Evolutionary conservation across 1,284 basidiomycete species (phyloP), one percentile per base, ranked within the genome.

Genomic region (Exobasidium rhododendri): DNA sequence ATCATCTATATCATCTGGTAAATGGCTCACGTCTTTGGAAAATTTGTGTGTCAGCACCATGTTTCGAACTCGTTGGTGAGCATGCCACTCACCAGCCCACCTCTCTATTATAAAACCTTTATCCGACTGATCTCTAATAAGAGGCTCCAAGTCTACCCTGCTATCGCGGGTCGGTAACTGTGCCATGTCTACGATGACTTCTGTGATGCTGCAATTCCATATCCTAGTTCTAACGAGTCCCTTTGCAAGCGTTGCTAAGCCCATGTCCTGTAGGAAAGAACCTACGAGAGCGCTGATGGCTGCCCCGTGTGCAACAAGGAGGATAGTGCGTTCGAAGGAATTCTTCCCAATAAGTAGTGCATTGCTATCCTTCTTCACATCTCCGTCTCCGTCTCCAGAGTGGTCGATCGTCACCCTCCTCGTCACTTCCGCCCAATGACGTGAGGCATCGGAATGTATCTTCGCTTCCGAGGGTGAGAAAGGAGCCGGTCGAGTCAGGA

Each of bases 151-250:
- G 35, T 55, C 28, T 20, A 55, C n/a, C 30, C 35, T 35, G 4
- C 24, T 26, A 50, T 50, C 28, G 28, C 4, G 4, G 28, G 24
- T 3, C 13, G 47, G 22, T 24, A 24, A 26, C 47, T 24, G 13
- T 17, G 4, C 13, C n/a, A 14, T 13, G 47, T 50, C 26, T 26
- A 50, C 47, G 14, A 26, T 20, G 14, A 60, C 32, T 54, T 79
- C 77, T 10, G 74, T 71, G 55, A 79, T 69, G 43, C 67, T 70
- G 59, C 77, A 79, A 52, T 79, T 79, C 74, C 74, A 77, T 52
- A 78, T 69, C 0, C 77, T 58, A 24, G 64, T 63, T 1, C 70
- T 74, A 4, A 50, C 20, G 1, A 72, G 62, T 0, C 35, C 30
- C 0, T 65, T 56, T 0, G 59, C 68, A 0, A 68, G 49, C 31